phyloP scores from a whole-genome alignment of 768 basidiomycete species.

The Lentinula raphanica region DNA sequence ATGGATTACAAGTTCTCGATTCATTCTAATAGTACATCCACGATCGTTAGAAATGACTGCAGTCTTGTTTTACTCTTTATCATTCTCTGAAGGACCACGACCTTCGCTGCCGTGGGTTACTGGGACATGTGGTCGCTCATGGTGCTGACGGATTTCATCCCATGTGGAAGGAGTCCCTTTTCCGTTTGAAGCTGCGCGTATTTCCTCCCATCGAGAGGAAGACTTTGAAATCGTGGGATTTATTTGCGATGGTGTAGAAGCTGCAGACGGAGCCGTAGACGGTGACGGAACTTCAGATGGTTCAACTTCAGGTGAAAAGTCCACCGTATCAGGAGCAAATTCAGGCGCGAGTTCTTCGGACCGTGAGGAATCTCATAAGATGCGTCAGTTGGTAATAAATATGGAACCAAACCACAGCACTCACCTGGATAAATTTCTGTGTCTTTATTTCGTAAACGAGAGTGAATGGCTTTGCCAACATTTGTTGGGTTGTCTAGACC shows the following conservation, averaged over 20 bases:
- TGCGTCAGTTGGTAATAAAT: not conserved
- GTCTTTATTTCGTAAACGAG: not conserved
- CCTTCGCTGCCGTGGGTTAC: not conserved
- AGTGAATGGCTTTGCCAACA: not conserved
- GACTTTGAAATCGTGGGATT: not conserved
- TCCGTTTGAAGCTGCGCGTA: slow-evolving; percentile 48
- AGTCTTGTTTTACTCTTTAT: no score
- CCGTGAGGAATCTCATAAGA: not conserved
- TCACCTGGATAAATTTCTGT: not conserved
- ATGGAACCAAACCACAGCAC: not conserved
- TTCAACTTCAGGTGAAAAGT: not conserved
- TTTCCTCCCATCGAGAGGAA: slow-evolving; percentile 58
- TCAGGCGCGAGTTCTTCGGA: not conserved
- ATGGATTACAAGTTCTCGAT: no score
- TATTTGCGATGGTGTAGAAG: not conserved
- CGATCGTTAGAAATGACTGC: no score
- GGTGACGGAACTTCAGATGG: not conserved
- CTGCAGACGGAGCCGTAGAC: not conserved
- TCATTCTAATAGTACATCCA: no score
- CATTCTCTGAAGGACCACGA: not conserved
- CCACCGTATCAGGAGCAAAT: not conserved
- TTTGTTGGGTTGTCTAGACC: not conserved
- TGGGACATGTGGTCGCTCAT: slow-evolving; percentile 31
- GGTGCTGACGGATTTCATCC: slow-evolving; percentile 61
- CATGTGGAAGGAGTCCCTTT: slow-evolving; percentile 49